Percentiles rank a stretch among this genome's conserved stretches.
phyloP scores from a whole-genome alignment of 1,284 basidiomycete genomes.

The Leccinum pachyderme region DNA sequence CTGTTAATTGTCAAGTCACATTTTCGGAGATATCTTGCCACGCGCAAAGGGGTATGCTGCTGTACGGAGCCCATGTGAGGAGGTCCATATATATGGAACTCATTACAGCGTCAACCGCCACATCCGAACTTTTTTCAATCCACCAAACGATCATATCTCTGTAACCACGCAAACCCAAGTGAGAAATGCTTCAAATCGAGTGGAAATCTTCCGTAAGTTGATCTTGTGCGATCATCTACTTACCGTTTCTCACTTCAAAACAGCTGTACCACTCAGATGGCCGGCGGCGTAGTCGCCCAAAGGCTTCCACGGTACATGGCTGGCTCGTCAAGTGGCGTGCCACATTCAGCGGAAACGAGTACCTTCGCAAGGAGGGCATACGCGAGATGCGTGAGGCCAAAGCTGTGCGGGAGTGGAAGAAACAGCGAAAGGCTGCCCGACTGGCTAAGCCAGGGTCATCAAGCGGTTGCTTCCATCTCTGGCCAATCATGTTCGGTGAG shows the following conservation, averaged over 20 bases:
- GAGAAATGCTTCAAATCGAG: slow-evolving; percentile 37
- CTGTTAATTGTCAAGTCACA: slow-evolving; percentile 3
- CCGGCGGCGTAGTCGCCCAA: slow-evolving; percentile 45
- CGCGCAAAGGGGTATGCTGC: slow-evolving; percentile 19
- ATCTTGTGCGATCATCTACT: slow-evolving; percentile 4
- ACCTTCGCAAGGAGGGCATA: slow-evolving; percentile 46
- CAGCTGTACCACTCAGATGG: slow-evolving; percentile 50
- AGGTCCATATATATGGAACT: slow-evolving; percentile 26
- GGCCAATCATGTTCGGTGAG: slow-evolving; percentile 21
- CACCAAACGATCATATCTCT: slow-evolving; percentile 5
- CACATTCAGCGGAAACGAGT: slow-evolving; percentile 64
- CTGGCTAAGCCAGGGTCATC: slow-evolving; percentile 16
- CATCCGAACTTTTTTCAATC: slow-evolving; percentile 9
- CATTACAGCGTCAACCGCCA: slow-evolving; percentile 6
- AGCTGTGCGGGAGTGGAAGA: slow-evolving; percentile 25
- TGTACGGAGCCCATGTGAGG: slow-evolving; percentile 1
- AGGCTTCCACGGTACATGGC: slow-evolving; percentile 67
- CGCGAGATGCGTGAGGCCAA: slow-evolving; percentile 58
- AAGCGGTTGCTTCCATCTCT: slow-evolving; percentile 13
- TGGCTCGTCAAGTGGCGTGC: slow-evolving; percentile 79
- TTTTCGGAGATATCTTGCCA: slow-evolving; percentile 19
- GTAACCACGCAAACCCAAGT: slow-evolving; percentile 4
- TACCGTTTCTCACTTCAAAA: slow-evolving; percentile 7
- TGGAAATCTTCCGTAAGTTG: slow-evolving; percentile 40
- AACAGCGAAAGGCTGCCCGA: slow-evolving; percentile 23